Evolutionary conservation across 83 land plant species (phyloP).

Genomic region (Larix sibirica): DNA sequence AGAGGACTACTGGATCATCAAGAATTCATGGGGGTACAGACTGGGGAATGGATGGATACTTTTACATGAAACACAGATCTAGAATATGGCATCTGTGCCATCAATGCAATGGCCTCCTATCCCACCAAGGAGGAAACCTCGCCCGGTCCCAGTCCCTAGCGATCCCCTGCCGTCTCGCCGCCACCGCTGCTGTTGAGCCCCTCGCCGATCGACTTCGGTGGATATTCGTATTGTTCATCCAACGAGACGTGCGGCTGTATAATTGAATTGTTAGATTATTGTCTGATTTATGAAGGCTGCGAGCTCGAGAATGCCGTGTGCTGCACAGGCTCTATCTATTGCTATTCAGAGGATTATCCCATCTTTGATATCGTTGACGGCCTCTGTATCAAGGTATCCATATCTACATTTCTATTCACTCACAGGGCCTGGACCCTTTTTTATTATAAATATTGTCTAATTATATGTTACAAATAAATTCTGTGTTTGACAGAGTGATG

Average conservation of each 20-base stretch:
- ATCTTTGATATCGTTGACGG: conserved; percentile 44
- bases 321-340: conserved; percentile 45
- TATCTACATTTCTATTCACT: neutral
- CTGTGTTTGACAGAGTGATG: conserved; percentile 11
- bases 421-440: neutral
- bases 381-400: conserved; percentile 38
- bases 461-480: neutral
- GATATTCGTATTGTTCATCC: conserved; percentile 25
- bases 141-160: conserved; percentile 17
- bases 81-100: conserved; percentile 38
- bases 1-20: conserved; percentile 50
- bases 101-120: conserved; percentile 50
- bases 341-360: conserved; percentile 53
- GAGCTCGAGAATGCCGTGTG: conserved; percentile 55
- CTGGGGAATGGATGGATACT: conserved; percentile 48
- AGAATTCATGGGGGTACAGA: conserved; percentile 59
- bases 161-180: conserved; percentile 20
- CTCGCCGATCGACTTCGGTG: conserved; percentile 32
- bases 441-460: neutral
- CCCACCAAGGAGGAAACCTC: conserved; percentile 46
- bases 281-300: conserved; percentile 58
- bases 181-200: conserved; percentile 28
- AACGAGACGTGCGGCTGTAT: conserved; percentile 57
- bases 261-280: conserved; percentile 25
- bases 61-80: conserved; percentile 31